These are phyloP conservation scores for Pseudisothecium myosuroides DNA, from an alignment of 225 moss, liverwort and hornwort species.

Conservation along the genomic window DNA sequence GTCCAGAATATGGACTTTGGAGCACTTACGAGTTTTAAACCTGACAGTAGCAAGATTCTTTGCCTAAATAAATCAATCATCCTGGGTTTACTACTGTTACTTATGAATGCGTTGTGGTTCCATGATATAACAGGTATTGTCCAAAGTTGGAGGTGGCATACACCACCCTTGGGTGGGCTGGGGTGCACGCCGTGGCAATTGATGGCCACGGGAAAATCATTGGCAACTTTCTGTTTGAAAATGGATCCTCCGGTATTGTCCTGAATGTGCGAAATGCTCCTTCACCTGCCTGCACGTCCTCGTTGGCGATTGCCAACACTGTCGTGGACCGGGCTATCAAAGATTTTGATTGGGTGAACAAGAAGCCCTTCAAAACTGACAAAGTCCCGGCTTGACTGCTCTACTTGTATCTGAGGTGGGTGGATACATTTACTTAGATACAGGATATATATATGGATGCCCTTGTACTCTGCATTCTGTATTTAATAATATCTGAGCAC, in stretches of 20 bases:
- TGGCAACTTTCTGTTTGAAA: slow-evolving; percentile 70
- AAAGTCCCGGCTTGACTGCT: background rate
- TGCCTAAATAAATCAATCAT: background rate
- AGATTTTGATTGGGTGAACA: slow-evolving; percentile 60
- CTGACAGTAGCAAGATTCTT: background rate
- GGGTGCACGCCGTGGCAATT: slow-evolving; percentile 70
- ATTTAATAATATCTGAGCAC: background rate
- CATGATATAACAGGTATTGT: slow-evolving; percentile 37
- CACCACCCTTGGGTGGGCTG: slow-evolving; percentile 65
- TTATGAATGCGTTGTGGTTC: background rate
- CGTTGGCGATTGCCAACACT: slow-evolving; percentile 56
- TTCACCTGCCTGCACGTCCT: slow-evolving; percentile 72
- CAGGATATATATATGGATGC: background rate
- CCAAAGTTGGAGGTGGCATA: slow-evolving; percentile 52
- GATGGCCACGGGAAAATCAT: slow-evolving; percentile 54
- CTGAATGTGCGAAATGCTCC: slow-evolving; percentile 83
- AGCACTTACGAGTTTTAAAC: too few species aligned
- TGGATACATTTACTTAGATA: background rate
- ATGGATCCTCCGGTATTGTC: slow-evolving; percentile 45
- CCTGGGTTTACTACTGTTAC: background rate
- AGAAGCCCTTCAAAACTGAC: slow-evolving; percentile 24
- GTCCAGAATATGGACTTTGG: background rate
- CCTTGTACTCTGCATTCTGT: background rate
- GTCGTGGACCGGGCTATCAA: slow-evolving; percentile 59
- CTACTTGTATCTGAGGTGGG: background rate